These are phyloP conservation scores for Phaffia australis DNA, from an alignment of 768 basidiomycete genomes.

Conservation along the genomic window DNA sequence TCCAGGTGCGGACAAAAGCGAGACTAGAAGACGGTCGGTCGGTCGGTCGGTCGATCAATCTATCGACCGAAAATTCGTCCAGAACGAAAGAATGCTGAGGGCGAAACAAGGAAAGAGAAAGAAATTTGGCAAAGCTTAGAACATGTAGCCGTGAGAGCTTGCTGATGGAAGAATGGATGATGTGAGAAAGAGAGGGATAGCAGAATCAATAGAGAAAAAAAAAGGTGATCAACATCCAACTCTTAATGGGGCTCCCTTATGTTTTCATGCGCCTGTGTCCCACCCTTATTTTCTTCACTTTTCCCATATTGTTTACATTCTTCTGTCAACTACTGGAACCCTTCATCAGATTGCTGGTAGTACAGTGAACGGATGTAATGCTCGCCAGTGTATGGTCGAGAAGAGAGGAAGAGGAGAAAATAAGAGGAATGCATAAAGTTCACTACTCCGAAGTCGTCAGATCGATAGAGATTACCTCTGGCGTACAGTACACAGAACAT, in stretches of 20 bases:
- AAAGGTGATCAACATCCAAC: slow-evolving; percentile 5
- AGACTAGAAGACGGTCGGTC: not conserved
- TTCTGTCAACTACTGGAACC: too few relatives aligned
- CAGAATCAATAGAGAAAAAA: not conserved
- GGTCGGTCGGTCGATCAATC: not conserved
- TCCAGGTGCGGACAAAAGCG: too few relatives aligned
- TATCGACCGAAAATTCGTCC: not conserved
- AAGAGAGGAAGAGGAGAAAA: not conserved
- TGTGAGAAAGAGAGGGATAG: not conserved
- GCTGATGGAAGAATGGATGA: not conserved
- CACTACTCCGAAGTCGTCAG: not conserved
- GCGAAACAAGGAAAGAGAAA: not conserved
- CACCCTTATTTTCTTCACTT: too few relatives aligned
- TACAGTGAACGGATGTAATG: too few relatives aligned
- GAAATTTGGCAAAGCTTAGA: not conserved
- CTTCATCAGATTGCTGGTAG: too few relatives aligned
- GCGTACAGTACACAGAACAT: not conserved
- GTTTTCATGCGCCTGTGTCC: too few relatives aligned
- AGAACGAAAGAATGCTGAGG: not conserved
- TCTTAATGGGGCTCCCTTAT: too few relatives aligned
- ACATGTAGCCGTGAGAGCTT: too few relatives aligned
- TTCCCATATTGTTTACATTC: too few relatives aligned
- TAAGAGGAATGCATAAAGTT: not conserved
- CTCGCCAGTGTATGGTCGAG: not conserved
- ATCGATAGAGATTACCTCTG: too few relatives aligned